Percentiles rank a stretch among this genome's conserved stretches.
These are phyloP conservation scores for Chaetothyriales sp. DNA, from an alignment of 2,329 filamentous ascomycete species.

Conservation along the genomic window DNA sequence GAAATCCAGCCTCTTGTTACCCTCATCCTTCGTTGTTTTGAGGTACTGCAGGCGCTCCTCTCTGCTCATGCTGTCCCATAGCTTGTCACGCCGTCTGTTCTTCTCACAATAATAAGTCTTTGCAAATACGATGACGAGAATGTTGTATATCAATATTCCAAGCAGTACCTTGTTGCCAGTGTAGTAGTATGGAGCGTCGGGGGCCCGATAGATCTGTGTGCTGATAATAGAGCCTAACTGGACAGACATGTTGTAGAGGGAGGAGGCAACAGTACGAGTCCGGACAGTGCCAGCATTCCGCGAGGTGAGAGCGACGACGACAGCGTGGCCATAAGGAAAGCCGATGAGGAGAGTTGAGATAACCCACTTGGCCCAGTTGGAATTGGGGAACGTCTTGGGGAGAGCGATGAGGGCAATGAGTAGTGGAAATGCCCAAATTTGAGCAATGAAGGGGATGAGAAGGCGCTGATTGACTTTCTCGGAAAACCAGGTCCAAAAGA, in stretches of 20 bases:
- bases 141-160: conserved; percentile 34
- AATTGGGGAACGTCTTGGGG: conserved; percentile 32
- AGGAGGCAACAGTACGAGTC: conserved; percentile 46
- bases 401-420: conserved; percentile 41
- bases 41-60: conserved; percentile 36
- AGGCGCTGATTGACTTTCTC: conserved; percentile 33
- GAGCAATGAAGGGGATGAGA: conserved; percentile 33
- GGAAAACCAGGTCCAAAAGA: conserved; percentile 39
- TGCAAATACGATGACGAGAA: conserved; percentile 34
- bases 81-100: conserved; percentile 22
- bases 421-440: conserved; percentile 47
- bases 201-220: conserved; percentile 39
- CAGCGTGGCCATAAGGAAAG: conserved; percentile 44
- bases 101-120: conserved; percentile 28
- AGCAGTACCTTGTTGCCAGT: conserved; percentile 37
- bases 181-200: conserved; percentile 39
- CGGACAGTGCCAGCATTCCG: conserved; percentile 49
- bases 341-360: conserved; percentile 36
- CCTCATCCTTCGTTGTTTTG: conserved; percentile 36
- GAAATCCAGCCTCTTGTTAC: conserved; percentile 41
- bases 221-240: conserved; percentile 28
- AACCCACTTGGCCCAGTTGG: conserved; percentile 38
- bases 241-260: conserved; percentile 33
- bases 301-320: conserved; percentile 45
- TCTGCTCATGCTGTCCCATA: conserved; percentile 28